Evolutionary conservation across 306 rosid genomes (phyloP).

Genomic region (Malus fusca): DNA sequence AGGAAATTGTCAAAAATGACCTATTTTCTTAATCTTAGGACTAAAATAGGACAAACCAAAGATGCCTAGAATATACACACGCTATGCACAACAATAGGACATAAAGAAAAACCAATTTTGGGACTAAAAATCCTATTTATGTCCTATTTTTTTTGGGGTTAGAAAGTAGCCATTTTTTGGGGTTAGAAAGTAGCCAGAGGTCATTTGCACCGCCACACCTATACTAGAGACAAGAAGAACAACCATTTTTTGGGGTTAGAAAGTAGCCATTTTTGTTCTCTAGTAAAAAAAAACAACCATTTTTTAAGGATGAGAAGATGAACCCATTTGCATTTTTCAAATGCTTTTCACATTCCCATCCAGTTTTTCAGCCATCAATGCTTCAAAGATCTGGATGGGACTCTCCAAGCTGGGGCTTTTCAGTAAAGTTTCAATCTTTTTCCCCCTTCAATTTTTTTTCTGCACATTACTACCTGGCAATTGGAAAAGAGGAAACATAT

Average conservation of each 20-base stretch:
- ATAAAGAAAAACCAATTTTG: no score
- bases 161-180: no score
- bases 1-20: no score
- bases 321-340: slow-evolving; percentile 2
- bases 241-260: not conserved
- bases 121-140: no score
- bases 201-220: not conserved
- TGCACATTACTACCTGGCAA: no score
- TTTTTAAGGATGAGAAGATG: not conserved
- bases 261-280: not conserved
- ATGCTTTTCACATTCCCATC: slow-evolving; percentile 17
- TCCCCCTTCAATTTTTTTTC: not conserved
- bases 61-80: rapidly evolving
- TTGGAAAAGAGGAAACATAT: no score
- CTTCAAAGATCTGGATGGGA: slow-evolving; percentile 32
- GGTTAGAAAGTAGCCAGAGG: no score
- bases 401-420: not conserved
- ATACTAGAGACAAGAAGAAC: not conserved
- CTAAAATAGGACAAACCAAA: no score
- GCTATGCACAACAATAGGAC: no score
- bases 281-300: not conserved
- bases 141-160: no score
- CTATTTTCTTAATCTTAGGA: rapidly evolving
- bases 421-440: slow-evolving; percentile 10
- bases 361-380: not conserved